These are phyloP conservation scores for Termitomyces sp. DNA, from an alignment of 768 basidiomycete species.

Conservation along the genomic window DNA sequence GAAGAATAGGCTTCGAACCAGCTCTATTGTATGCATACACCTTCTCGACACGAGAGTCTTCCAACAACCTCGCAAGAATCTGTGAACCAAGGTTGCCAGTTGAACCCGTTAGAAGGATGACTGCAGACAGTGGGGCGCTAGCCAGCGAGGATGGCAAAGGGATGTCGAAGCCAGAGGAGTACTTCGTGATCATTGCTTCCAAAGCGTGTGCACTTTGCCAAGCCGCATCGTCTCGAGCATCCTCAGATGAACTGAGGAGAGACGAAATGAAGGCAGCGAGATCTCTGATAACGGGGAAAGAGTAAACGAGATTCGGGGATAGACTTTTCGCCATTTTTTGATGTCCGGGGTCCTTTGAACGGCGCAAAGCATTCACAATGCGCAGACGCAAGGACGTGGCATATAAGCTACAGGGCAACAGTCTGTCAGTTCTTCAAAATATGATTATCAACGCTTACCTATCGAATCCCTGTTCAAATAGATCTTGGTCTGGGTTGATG, in stretches of 20 bases:
- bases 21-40: conserved; percentile 32
- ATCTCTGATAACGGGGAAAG: conserved; percentile 30
- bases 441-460: neutral
- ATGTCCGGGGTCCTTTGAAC: neutral
- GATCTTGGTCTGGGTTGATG: neutral
- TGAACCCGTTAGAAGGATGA: conserved; percentile 22
- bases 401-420: neutral
- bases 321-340: conserved; percentile 16
- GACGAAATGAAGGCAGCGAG: conserved; percentile 2
- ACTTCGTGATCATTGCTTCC: conserved; percentile 32
- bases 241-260: neutral
- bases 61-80: conserved; percentile 20
- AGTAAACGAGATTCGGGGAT: conserved; percentile 37
- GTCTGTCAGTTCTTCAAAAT: neutral
- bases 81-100: conserved; percentile 23
- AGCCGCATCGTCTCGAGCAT: neutral
- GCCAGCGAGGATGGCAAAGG: neutral
- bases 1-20: neutral
- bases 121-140: neutral
- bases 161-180: conserved; percentile 19
- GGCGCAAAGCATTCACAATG: neutral
- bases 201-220: conserved; percentile 13
- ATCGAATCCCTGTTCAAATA: conserved; percentile 9
- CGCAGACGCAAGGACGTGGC: conserved; percentile 7
- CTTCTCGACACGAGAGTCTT: conserved; percentile 28